phyloP scores from a whole-genome alignment of 176 grass and related monocot genomes.

The Chrysopogon serrulatus region DNA sequence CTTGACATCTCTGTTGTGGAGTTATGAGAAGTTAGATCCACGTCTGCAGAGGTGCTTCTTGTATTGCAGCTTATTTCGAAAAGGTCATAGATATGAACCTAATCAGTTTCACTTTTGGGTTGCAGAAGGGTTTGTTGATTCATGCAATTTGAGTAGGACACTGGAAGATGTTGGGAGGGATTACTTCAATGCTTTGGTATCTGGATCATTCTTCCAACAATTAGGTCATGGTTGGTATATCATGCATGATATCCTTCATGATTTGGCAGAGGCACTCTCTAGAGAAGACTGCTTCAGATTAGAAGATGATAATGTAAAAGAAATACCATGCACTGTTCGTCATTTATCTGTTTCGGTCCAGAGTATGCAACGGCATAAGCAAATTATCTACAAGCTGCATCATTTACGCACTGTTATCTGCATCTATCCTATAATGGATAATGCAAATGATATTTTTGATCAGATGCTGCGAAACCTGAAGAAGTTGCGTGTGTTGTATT shows the following conservation, averaged over 20 bases:
- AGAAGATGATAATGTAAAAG: neutral
- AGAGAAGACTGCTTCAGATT: conserved; percentile 1
- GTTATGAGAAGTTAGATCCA: conserved; percentile 18
- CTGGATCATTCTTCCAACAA: rapidly evolving
- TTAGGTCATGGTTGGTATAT: too few relatives aligned
- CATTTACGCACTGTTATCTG: conserved; percentile 13
- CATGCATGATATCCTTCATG: neutral
- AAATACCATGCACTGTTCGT: neutral
- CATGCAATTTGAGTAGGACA: neutral
- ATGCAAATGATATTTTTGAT: neutral
- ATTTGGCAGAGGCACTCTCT: conserved; percentile 6
- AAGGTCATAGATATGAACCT: neutral
- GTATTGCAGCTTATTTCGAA: conserved; percentile 12
- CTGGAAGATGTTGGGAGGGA: neutral
- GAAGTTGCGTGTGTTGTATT: conserved; percentile 1
- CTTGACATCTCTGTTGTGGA: neutral
- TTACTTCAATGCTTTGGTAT: conserved; percentile 5
- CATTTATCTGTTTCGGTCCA: neutral
- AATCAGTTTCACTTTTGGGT: neutral
- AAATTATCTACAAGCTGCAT: neutral
- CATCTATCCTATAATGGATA: neutral
- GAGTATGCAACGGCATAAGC: neutral
- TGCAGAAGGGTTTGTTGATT: neutral
- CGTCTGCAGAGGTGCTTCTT: neutral
- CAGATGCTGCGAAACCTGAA: neutral